These are phyloP conservation scores for Saccharomycopsis sp. DNA, from an alignment of 805 yeast genomes.

Conservation along the genomic window DNA sequence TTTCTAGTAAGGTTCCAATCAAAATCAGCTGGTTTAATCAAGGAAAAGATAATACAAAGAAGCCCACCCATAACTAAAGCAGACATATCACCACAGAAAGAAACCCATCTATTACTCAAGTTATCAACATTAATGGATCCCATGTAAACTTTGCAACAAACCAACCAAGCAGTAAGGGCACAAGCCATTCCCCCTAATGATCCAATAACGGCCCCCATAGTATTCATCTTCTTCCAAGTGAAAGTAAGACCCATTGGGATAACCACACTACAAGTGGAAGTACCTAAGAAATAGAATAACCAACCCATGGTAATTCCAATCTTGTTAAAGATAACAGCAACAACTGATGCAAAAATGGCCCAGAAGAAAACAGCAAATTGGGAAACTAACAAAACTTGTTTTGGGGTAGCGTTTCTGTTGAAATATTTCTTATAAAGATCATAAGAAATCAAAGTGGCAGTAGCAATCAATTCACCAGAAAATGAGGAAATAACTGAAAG, in stretches of 20 bases:
- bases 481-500: conserved; percentile 33
- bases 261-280: conserved; percentile 32
- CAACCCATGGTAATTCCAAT: conserved; percentile 29
- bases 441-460: conserved; percentile 33
- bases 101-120: conserved; percentile 29
- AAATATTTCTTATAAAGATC: conserved; percentile 37
- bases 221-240: conserved; percentile 30
- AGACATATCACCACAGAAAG: conserved; percentile 32
- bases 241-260: conserved; percentile 30
- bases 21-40: conserved; percentile 31
- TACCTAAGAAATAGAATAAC: conserved; percentile 33
- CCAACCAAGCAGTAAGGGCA: conserved; percentile 31
- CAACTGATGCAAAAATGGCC: conserved; percentile 29
- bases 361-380: conserved; percentile 33
- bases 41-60: conserved; percentile 24
- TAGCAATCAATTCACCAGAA: conserved; percentile 32
- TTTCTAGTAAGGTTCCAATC: conserved; percentile 29
- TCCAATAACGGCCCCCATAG: conserved; percentile 29
- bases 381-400: conserved; percentile 31
- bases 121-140: conserved; percentile 29
- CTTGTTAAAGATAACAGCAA: conserved; percentile 29
- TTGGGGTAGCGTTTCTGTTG: conserved; percentile 32
- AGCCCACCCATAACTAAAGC: conserved; percentile 30
- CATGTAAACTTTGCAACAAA: conserved; percentile 26
- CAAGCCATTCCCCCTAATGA: conserved; percentile 28